Conservation (phyloP, 148 eudicot genomes). For the Linanthus parryae region DNA sequence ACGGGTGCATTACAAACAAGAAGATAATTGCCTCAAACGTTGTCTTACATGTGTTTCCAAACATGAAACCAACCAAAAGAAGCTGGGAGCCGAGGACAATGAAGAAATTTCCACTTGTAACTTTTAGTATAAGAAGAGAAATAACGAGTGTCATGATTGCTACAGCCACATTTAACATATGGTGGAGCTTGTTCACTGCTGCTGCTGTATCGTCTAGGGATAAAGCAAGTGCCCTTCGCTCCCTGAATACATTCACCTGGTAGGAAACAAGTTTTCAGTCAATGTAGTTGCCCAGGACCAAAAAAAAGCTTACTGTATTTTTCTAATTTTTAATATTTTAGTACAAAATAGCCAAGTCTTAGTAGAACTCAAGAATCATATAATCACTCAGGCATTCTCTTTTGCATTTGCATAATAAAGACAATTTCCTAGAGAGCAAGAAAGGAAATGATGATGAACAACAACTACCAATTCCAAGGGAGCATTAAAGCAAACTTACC, state of each 20-base stretch:
- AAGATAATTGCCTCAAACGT: slow-evolving; percentile 72
- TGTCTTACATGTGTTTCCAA: slow-evolving; percentile 78
- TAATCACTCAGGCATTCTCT: too few species aligned
- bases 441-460: too few species aligned
- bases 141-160: slow-evolving; percentile 33
- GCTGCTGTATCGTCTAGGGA: slow-evolving; percentile 83
- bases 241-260: slow-evolving; percentile 70
- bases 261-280: too few species aligned
- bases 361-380: too few species aligned
- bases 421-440: too few species aligned
- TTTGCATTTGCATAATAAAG: too few species aligned
- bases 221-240: slow-evolving; percentile 72
- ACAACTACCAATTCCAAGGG: too few species aligned
- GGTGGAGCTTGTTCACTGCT: slow-evolving; percentile 80
- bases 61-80: slow-evolving; percentile 65
- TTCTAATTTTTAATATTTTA: too few species aligned
- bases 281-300: too few species aligned
- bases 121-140: slow-evolving; percentile 30
- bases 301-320: too few species aligned
- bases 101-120: slow-evolving; percentile 42
- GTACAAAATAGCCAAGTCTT: too few species aligned
- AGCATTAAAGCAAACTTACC: background rate
- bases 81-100: slow-evolving; percentile 65
- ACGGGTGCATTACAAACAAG: slow-evolving; percentile 73
- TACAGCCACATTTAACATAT: slow-evolving; percentile 56